Evolutionary conservation across 2,329 filamentous ascomycete species (phyloP).

Genomic region (Talaromyces sp.): DNA sequence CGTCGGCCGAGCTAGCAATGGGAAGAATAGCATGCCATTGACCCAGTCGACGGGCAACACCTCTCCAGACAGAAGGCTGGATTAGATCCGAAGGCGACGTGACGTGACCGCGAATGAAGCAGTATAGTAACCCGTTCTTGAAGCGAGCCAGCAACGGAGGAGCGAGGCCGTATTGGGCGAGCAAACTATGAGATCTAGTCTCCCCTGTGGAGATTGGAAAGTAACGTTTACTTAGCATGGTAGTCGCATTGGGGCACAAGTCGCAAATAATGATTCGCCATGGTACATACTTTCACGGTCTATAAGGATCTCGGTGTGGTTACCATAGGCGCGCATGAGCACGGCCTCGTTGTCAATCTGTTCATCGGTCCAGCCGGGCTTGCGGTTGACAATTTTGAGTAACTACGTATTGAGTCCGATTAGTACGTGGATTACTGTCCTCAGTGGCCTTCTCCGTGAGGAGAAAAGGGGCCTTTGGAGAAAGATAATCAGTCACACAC

Average conservation of each 20-base stretch:
- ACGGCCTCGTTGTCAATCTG: slow-evolving; percentile 81
- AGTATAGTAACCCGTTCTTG: slow-evolving; percentile 92
- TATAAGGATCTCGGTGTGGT: slow-evolving; percentile 91
- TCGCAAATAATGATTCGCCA: slow-evolving; percentile 7
- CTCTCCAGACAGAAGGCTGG: slow-evolving; percentile 70
- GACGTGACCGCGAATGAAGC: slow-evolving; percentile 77
- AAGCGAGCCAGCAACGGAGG: slow-evolving; percentile 87
- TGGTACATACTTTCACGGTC: slow-evolving; percentile 72
- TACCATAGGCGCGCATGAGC: slow-evolving; percentile 87
- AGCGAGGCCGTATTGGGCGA: slow-evolving; percentile 78
- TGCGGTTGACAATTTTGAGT: slow-evolving; percentile 50
- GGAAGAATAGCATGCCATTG: slow-evolving; percentile 84
- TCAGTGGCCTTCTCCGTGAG: background rate
- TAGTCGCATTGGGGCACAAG: slow-evolving; percentile 33
- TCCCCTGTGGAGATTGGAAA: slow-evolving; percentile 48
- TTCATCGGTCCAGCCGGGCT: slow-evolving; percentile 66
- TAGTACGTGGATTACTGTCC: slow-evolving; percentile 22
- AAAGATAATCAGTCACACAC: slow-evolving; percentile 42
- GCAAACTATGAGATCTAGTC: slow-evolving; percentile 71
- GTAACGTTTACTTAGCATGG: slow-evolving; percentile 31
- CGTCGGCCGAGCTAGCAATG: slow-evolving; percentile 37
- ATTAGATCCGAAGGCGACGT: slow-evolving; percentile 79
- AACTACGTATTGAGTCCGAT: slow-evolving; percentile 36
- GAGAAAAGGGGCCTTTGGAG: background rate
- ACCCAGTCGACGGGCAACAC: slow-evolving; percentile 77